Evolutionary conservation across 805 yeast species (phyloP).

Genomic region (Candida easanensis): DNA sequence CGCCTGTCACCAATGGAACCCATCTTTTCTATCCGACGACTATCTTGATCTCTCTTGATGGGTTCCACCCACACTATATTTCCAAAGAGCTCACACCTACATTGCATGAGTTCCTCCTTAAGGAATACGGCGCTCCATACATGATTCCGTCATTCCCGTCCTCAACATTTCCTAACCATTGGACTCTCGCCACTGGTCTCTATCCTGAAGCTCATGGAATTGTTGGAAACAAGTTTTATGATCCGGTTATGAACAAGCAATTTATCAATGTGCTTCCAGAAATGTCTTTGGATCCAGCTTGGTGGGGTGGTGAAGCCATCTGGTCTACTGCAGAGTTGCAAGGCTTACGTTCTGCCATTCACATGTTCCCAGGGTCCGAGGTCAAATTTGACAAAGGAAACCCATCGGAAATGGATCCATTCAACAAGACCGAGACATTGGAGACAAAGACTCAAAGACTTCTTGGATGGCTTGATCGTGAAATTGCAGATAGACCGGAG

Average conservation of each 20-base stretch:
- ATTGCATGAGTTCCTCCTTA: slow-evolving; percentile 52
- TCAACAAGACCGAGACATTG: slow-evolving; percentile 60
- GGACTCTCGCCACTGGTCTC: slow-evolving; percentile 86
- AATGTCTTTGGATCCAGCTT: slow-evolving; percentile 49
- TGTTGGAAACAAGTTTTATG: slow-evolving; percentile 78
- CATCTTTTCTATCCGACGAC: slow-evolving; percentile 61
- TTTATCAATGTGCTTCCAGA: slow-evolving; percentile 63
- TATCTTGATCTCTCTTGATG: slow-evolving; percentile 76
- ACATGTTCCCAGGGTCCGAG: slow-evolving; percentile 97
- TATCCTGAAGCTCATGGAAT: slow-evolving; percentile 85
- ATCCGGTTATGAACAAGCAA: slow-evolving; percentile 49
- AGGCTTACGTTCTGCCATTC: slow-evolving; percentile 68
- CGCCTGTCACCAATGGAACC: slow-evolving; percentile 23
- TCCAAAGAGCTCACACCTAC: slow-evolving; percentile 66
- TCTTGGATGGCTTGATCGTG: slow-evolving; percentile 63
- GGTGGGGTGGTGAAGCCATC: slow-evolving; percentile 91
- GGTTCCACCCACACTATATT: slow-evolving; percentile 88
- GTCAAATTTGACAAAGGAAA: slow-evolving; percentile 51
- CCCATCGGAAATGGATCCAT: slow-evolving; percentile 56
- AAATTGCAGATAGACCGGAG: slow-evolving; percentile 62
- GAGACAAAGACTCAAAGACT: slow-evolving; percentile 56
- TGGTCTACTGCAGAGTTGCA: slow-evolving; percentile 76
- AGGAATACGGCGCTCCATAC: slow-evolving; percentile 67
- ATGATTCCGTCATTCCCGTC: slow-evolving; percentile 89
- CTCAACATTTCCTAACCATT: slow-evolving; percentile 88